phyloP scores from a whole-genome alignment of 257 asterid species.

The Salvia rosmarinus region DNA sequence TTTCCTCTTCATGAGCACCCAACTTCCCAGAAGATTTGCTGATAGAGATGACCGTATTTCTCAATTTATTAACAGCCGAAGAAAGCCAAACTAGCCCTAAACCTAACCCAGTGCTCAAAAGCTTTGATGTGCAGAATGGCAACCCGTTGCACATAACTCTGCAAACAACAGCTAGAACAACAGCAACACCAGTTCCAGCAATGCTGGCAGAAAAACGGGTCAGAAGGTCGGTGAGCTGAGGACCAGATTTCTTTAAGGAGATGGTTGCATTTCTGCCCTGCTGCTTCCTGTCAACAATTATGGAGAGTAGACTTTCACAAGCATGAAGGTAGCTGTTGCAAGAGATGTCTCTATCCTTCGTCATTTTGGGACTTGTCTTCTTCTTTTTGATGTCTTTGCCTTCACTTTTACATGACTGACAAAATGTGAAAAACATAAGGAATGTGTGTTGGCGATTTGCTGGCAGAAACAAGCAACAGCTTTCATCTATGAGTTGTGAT shows the following conservation, averaged over 20 bases:
- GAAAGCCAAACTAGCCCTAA: slow-evolving; percentile 89
- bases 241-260: slow-evolving; percentile 77
- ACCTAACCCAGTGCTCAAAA: slow-evolving; percentile 73
- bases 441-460: neutral
- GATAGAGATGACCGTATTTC: slow-evolving; percentile 65
- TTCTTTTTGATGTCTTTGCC: slow-evolving; percentile 49
- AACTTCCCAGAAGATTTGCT: slow-evolving; percentile 52
- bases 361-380: slow-evolving; percentile 45
- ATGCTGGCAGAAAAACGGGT: slow-evolving; percentile 74
- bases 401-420: slow-evolving; percentile 56
- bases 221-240: slow-evolving; percentile 68
- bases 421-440: neutral
- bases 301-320: slow-evolving; percentile 83
- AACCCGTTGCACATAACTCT: slow-evolving; percentile 56
- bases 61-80: slow-evolving; percentile 70
- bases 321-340: slow-evolving; percentile 65
- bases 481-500: neutral
- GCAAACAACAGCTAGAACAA: slow-evolving; percentile 62
- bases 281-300: slow-evolving; percentile 60
- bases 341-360: slow-evolving; percentile 52
- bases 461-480: neutral
- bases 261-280: slow-evolving; percentile 48
- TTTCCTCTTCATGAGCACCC: slow-evolving; percentile 58
- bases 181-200: slow-evolving; percentile 92
- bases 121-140: slow-evolving; percentile 57